A percentile compares a stretch with the other conserved stretches of the same genome.
phyloP scores from a whole-genome alignment of 805 yeast genomes.

The Lachancea quebecensis region DNA sequence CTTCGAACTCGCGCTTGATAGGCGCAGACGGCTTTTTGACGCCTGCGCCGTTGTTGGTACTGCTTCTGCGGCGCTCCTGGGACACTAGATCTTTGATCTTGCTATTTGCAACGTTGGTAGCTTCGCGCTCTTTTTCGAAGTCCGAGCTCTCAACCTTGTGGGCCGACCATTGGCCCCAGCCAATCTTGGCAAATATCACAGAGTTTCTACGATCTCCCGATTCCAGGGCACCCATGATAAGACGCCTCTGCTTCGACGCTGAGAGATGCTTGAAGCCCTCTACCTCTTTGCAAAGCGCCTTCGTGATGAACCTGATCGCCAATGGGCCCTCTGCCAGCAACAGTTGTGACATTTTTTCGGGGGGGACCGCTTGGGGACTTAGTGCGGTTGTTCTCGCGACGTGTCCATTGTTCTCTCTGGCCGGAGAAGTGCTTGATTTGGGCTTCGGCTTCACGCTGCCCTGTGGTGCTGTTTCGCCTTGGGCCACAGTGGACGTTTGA shows the following conservation, averaged over 20 bases:
- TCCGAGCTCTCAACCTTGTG: conserved; percentile 33
- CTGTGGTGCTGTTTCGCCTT: no score
- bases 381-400: neutral
- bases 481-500: no score
- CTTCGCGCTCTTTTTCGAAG: conserved; percentile 37
- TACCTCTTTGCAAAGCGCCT: conserved; percentile 66
- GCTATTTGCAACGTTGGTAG: conserved; percentile 34
- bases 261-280: conserved; percentile 75
- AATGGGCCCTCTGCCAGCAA: conserved; percentile 73
- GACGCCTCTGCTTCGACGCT: conserved; percentile 79
- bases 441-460: neutral
- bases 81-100: conserved; percentile 39
- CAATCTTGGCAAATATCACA: conserved; percentile 82
- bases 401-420: conserved; percentile 89
- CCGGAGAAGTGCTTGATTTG: neutral
- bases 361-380: conserved; percentile 56
- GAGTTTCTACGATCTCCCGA: conserved; percentile 47
- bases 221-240: conserved; percentile 85
- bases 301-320: conserved; percentile 84
- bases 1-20: conserved; percentile 11
- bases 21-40: conserved; percentile 2
- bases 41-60: conserved; percentile 18
- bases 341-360: conserved; percentile 64
- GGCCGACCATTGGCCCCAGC: conserved; percentile 96
- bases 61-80: conserved; percentile 29